Evolutionary conservation across 768 basidiomycete species (phyloP), one percentile per base, ranked within the genome.

Genomic region (Panaeolus papilionaceus): DNA sequence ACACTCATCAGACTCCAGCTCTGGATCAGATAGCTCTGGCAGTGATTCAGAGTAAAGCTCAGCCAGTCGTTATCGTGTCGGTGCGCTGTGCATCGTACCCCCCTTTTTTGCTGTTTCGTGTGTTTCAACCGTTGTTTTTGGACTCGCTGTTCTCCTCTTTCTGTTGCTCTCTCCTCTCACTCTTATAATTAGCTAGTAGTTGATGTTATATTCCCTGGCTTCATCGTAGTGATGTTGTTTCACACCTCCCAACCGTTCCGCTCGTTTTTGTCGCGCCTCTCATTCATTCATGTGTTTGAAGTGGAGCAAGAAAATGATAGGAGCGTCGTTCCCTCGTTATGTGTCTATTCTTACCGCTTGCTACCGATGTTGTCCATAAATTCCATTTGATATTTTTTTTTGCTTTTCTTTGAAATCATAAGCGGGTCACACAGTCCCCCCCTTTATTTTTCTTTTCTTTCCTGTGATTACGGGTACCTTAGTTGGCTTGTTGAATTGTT

Each of bases 1-100:
- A 65, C 89, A 84, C 73, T 91, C 91, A 39, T 93, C 91, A 62
- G 92, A 94, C 76, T 91, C 92, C 10, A 92, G 91, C 78, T 90
- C 89, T 51, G 91, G 86, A 61, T 87, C 86, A 58, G 92, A 92
- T 68, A 92, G 91, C 76, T 94, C 93, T 64, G 92, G 88, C 71
- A 93, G 91, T 74, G 92, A 94, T 72, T 93, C 92, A 26, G 92
- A 94, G 77, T 94, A 82, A 89, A 71, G 64, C 18, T 20, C 42
- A 44, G 14, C 42, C 42, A 44, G 69, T 64, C 23, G 10, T 28
- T 14, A 11, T 51, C 23, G 7, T 37, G 54, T 58, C 54, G 54
- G 54, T 28, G 33, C 54, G 54, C 54, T 16, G 14, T 2, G 14
- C 14, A 28, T 58, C 54, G 26, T 54, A 33, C 54, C 54, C 54